Evolutionary conservation across 495 filamentous ascomycete genomes (phyloP), one percentile per base, ranked within the genome.

Genomic region (Chaetomidium leptoderma): DNA sequence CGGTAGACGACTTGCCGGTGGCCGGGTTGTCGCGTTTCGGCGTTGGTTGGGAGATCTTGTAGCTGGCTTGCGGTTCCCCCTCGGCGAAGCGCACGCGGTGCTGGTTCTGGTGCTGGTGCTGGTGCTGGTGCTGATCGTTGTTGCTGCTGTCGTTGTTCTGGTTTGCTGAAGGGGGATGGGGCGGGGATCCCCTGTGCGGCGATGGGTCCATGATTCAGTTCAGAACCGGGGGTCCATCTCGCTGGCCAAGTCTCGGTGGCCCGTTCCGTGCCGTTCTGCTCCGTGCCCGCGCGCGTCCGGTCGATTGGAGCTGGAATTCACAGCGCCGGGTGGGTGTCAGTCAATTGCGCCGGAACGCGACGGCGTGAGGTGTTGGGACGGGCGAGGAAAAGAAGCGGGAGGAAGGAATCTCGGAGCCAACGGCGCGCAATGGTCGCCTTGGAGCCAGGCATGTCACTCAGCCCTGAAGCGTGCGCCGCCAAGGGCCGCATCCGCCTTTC

Each of bases 21-120:
- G 42, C 13, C 8, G 36, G n/a, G 29, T 29, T 50, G 24, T 55
- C 26, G n/a, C 17, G 33, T 16, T 17, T 16, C 2, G 40, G 42
- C 9, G 32, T 27, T 14, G 65, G 60, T 10, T 58, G 56, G 33
- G 46, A 39, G 6, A 58, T 47, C 13, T 49, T 52, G 47, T 46
- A 58, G 11, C 48, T 55, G 17, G 57, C 59, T 35, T 46, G 19
- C 24, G 53, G 42, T 2, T 61, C 56, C 32, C 60, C 62, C 40
- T 66, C 63, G 37, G 65, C 65, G 51, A 68, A 69, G 26, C 65
- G 69, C 5, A 69, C 63, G 24, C 65, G 64, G 26, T 36, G 45
- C 13, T 59, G 24, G 27, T 44, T 55, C 29, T 24, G 37, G 36
- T 50, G 33, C 26, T 35, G n/a, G n/a, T 44, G 36, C 14, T 33